These are phyloP conservation scores for Calvatia gigantea DNA, from an alignment of 768 basidiomycete species.

Conservation along the genomic window DNA sequence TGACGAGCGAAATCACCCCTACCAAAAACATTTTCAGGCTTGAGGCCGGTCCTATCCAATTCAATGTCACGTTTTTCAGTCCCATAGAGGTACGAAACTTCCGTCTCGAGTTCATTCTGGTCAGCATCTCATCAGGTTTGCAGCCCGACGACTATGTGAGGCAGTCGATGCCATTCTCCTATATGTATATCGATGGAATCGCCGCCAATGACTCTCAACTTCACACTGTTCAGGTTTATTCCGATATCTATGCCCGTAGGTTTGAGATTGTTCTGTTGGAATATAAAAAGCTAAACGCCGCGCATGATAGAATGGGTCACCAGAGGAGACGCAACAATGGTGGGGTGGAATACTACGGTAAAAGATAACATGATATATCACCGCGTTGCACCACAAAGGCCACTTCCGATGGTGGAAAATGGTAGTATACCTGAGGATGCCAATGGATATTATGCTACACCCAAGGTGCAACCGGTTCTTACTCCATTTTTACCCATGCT, in stretches of 20 bases:
- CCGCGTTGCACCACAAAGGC: slow-evolving; percentile 33
- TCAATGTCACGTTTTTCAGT: slow-evolving; percentile 50
- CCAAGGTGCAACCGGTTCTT: slow-evolving; percentile 21
- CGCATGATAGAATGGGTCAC: slow-evolving; percentile 30
- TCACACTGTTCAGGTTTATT: slow-evolving; percentile 42
- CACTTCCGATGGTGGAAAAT: slow-evolving; percentile 32
- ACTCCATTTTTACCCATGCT: background rate
- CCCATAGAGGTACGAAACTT: slow-evolving; percentile 45
- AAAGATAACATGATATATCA: slow-evolving; percentile 36
- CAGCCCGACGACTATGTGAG: slow-evolving; percentile 47
- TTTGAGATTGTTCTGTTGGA: background rate
- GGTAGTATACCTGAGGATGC: slow-evolving; percentile 48
- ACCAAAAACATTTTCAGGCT: slow-evolving; percentile 50
- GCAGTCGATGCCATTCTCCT: slow-evolving; percentile 52
- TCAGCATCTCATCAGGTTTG: background rate
- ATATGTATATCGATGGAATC: slow-evolving; percentile 35
- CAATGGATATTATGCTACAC: slow-evolving; percentile 41
- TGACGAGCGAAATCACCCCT: slow-evolving; percentile 38
- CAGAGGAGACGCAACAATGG: slow-evolving; percentile 24
- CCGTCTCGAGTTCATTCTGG: background rate
- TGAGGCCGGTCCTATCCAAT: slow-evolving; percentile 45
- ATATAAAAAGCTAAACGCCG: background rate
- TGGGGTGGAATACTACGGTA: slow-evolving; percentile 39
- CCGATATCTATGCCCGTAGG: slow-evolving; percentile 39
- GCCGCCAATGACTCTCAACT: slow-evolving; percentile 29